Evolutionary conservation across 345 rosid species (phyloP).

Genomic region (Bretschneidera sinensis): DNA sequence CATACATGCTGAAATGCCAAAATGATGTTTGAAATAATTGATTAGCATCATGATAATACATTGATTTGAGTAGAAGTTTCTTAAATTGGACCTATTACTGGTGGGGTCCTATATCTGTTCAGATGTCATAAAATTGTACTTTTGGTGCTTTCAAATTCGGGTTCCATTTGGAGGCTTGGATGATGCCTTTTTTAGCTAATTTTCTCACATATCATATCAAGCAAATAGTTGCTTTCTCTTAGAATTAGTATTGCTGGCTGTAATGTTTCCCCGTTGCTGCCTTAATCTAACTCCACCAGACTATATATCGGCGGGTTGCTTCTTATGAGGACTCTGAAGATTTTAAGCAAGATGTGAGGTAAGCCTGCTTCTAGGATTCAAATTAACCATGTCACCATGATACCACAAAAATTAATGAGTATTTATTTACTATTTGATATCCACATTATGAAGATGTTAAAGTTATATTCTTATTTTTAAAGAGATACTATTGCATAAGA

Average conservation of each 20-base stretch:
- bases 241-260: neutral
- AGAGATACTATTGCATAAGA: too few species aligned
- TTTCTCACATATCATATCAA: too few species aligned
- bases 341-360: constrained; percentile 75
- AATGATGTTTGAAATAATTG: too few species aligned
- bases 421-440: too few species aligned
- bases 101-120: neutral
- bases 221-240: neutral
- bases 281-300: constrained; percentile 35
- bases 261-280: constrained; percentile 9
- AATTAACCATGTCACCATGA: too few species aligned
- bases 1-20: too few species aligned
- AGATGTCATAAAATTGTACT: too few species aligned
- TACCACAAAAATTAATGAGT: too few species aligned
- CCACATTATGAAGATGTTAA: too few species aligned
- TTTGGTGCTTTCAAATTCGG: neutral
- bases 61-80: too few species aligned
- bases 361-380: constrained; percentile 13
- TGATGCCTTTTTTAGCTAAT: neutral
- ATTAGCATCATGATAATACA: too few species aligned
- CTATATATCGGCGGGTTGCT: constrained; percentile 57
- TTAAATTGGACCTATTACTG: neutral
- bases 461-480: too few species aligned
- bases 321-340: constrained; percentile 63
- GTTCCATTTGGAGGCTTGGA: neutral